Evolutionary conservation across 1,139 yeast genomes (phyloP).

Genomic region (Kurtzmaniella quercitrusa): DNA sequence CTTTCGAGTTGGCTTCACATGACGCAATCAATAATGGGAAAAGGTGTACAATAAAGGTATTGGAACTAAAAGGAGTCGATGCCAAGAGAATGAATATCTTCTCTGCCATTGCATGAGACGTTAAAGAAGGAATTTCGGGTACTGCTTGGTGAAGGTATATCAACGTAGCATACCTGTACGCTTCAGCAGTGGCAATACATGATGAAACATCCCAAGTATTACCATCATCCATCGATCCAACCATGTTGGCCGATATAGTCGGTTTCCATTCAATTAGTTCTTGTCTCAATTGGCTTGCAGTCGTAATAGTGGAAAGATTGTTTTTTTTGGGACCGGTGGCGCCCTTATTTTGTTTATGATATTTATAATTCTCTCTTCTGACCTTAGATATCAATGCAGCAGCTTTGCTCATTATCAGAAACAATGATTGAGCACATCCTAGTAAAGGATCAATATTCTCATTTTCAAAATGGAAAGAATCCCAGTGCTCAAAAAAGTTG

Average conservation of each 20-base stretch:
- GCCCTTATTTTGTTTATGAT: conserved; percentile 3
- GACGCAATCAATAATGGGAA: conserved; percentile 62
- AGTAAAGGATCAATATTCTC: conserved; percentile 58
- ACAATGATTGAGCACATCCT: conserved; percentile 63
- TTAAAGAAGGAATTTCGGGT: conserved; percentile 57
- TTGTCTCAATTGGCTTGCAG: conserved; percentile 51
- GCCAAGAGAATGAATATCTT: conserved; percentile 57
- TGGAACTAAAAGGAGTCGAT: conserved; percentile 58
- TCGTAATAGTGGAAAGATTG: conserved; percentile 46
- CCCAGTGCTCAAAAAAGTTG: conserved; percentile 31
- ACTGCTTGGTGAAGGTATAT: conserved; percentile 65
- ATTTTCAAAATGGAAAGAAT: conserved; percentile 21
- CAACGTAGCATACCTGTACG: conserved; percentile 56
- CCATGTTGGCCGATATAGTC: conserved; percentile 32
- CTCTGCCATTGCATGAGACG: conserved; percentile 56
- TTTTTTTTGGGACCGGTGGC: conserved; percentile 25
- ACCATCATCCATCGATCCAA: conserved; percentile 15
- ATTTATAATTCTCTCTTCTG: conserved; percentile 22
- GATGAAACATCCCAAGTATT: conserved; percentile 52
- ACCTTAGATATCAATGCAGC: conserved; percentile 53
- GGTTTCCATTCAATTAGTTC: conserved; percentile 57
- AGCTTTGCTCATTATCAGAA: conserved; percentile 60
- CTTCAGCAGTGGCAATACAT: conserved; percentile 66
- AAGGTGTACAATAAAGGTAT: conserved; percentile 55
- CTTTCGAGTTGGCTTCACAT: conserved; percentile 57